A percentile compares a stretch with the other conserved stretches of the same genome.
These are phyloP conservation scores for Zanthoxylum bungeanum DNA, from an alignment of 345 rosid species.

Conservation along the genomic window DNA sequence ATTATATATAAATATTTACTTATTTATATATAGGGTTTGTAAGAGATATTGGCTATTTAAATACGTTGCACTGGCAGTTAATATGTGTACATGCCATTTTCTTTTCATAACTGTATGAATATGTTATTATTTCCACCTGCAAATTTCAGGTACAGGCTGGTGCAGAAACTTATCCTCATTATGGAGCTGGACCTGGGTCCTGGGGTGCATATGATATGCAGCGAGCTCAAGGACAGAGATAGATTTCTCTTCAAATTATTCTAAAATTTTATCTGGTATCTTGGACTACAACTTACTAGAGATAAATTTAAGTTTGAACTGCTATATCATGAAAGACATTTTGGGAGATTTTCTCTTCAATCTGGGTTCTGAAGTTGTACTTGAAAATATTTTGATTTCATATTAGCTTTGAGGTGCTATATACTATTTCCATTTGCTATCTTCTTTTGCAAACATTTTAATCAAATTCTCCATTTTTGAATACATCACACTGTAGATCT, in stretches of 20 bases:
- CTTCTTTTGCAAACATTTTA: slow-evolving; percentile 16
- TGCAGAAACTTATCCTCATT: slow-evolving; percentile 68
- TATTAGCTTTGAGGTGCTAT: slow-evolving; percentile 14
- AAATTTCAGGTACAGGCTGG: slow-evolving; percentile 55
- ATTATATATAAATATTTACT: slow-evolving; percentile 3
- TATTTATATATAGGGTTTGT: slow-evolving; percentile 1
- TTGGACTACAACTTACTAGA: slow-evolving; percentile 38
- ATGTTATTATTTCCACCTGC: neutral
- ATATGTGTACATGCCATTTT: neutral
- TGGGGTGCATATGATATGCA: slow-evolving; percentile 72
- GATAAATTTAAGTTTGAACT: slow-evolving; percentile 28
- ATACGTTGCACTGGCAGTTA: neutral
- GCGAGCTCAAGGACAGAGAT: slow-evolving; percentile 71
- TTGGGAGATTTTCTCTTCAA: slow-evolving; percentile 17
- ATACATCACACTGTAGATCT: neutral
- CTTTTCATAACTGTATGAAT: neutral
- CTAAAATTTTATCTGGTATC: slow-evolving; percentile 34
- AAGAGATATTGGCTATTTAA: neutral
- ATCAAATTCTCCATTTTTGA: slow-evolving; percentile 5
- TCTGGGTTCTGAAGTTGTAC: slow-evolving; percentile 28
- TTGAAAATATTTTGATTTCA: slow-evolving; percentile 18
- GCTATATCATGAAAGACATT: slow-evolving; percentile 18
- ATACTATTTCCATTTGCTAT: slow-evolving; percentile 13
- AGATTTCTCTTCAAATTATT: slow-evolving; percentile 30
- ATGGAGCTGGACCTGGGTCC: slow-evolving; percentile 61